Base-by-base conservation (phyloP, 2,329 filamentous ascomycete genomes). In the Clonostachys byssicola region DNA sequence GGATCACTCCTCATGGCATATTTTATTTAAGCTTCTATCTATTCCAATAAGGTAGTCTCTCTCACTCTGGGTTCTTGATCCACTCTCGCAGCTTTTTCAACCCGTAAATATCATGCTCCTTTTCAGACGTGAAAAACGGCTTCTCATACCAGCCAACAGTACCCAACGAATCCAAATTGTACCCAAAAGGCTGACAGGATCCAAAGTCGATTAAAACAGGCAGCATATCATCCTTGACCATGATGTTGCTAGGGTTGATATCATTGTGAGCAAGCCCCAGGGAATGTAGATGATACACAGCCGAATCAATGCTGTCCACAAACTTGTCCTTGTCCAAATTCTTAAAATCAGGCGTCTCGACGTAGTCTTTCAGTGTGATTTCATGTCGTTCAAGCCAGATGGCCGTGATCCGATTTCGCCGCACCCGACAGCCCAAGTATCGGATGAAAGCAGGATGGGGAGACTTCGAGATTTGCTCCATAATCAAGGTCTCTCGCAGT, bases 201-300 rank as follows among this genome's bases (percentile, higher is more conserved):
- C 61, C 65, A 44, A 64, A 65, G 48, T 68, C 64, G 20, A 68
- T 56, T 40, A 68, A 52, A 20, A 64, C 53, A 7, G 65, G 57
- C 5, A 51, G 50, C 13, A 59, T 60, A n/a, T 59, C 12, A 5
- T 36, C 52, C 50, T 65, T 58, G 17, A 69, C 43, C 51, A 62
- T 62, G 10, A 67, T 55, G 40, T 66, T 67, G 18, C 52, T 51
- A 7, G 61, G 60, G 38, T 59, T 62, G 35, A 68, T 56, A 46
- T 65, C 60, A 46, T 67, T 68, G 48, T 68, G 64, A 10, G 61
- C 58, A 20, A 59, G 43, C 2, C 60, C 63, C 3, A 67, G 53
- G 1, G 52, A 56, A 51, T 67, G 64, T 16, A 68, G 49, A 49
- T 67, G 61, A 43, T 52, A 49, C 6, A 66, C 49, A n/a, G 55